These are phyloP conservation scores for Aspergillus sp. DNA, from an alignment of 2,329 filamentous ascomycete genomes.

Conservation along the genomic window DNA sequence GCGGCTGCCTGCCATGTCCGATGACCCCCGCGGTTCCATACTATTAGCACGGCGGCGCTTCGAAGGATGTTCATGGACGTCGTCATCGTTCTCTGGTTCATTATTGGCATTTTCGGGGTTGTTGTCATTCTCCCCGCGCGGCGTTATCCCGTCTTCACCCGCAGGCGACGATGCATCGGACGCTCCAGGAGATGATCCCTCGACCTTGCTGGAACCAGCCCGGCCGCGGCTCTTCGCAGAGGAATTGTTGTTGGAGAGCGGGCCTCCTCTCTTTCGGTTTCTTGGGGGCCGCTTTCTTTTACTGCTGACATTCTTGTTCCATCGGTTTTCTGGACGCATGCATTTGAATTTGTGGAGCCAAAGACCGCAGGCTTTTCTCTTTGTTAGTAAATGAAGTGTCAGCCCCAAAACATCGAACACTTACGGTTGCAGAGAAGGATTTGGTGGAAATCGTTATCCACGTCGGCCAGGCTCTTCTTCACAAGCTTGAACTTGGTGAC, in stretches of 20 bases:
- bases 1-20: slow-evolving; percentile 30
- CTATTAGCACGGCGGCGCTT: slow-evolving; percentile 49
- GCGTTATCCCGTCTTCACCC: slow-evolving; percentile 35
- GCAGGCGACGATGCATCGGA: slow-evolving; percentile 39
- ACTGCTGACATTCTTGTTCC: slow-evolving; percentile 63
- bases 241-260: slow-evolving; percentile 31
- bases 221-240: slow-evolving; percentile 33
- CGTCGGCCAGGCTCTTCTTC: slow-evolving; percentile 67
- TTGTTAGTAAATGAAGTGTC: slow-evolving; percentile 7
- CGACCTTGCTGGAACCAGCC: slow-evolving; percentile 25
- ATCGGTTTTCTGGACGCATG: slow-evolving; percentile 80
- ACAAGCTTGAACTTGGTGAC: slow-evolving; percentile 69
- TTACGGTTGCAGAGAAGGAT: slow-evolving; percentile 83
- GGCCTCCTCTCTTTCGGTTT: slow-evolving; percentile 32
- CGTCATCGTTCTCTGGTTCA: slow-evolving; percentile 33
- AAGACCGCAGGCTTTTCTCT: slow-evolving; percentile 71
- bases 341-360: slow-evolving; percentile 87
- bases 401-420: slow-evolving; percentile 33
- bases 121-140: slow-evolving; percentile 28
- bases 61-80: slow-evolving; percentile 30
- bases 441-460: slow-evolving; percentile 70
- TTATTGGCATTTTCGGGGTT: slow-evolving; percentile 2
- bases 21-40: slow-evolving; percentile 43
- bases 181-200: slow-evolving; percentile 39
- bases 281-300: slow-evolving; percentile 41